Evolutionary conservation across 106 monocot species (phyloP).

Genomic region (Dendrobium huoshanense): DNA sequence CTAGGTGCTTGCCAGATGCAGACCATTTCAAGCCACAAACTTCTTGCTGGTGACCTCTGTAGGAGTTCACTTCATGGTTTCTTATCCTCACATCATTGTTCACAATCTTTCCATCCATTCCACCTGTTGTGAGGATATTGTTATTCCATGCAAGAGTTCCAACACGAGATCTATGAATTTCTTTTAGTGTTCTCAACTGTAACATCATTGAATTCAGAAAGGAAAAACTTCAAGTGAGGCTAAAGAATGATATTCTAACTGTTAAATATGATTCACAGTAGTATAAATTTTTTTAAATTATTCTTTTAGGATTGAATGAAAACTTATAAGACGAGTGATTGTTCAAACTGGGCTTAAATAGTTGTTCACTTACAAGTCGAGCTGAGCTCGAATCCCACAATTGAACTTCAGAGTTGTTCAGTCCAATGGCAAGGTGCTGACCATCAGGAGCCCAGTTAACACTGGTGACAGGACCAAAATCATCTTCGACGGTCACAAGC

Average conservation of each 20-base stretch:
- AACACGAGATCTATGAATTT: constrained; percentile 41
- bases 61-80: constrained; percentile 27
- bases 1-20: constrained; percentile 39
- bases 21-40: constrained; percentile 69
- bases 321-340: no score
- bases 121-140: constrained; percentile 52
- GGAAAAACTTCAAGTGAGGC: not conserved
- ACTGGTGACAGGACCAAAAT: constrained; percentile 62
- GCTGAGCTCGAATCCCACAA: constrained; percentile 46
- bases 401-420: constrained; percentile 53
- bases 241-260: not conserved
- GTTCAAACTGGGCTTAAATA: no score
- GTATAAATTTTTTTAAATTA: no score
- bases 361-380: constrained; percentile 24
- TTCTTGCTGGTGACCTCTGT: constrained; percentile 42
- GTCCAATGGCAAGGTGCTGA: constrained; percentile 43
- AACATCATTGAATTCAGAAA: not conserved
- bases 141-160: constrained; percentile 60
- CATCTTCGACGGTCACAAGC: constrained; percentile 46
- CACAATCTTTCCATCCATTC: constrained; percentile 47
- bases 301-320: no score
- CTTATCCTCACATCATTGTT: constrained; percentile 55
- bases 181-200: constrained; percentile 49
- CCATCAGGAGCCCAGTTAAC: constrained; percentile 74
- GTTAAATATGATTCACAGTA: not conserved